These are phyloP conservation scores for Xylaria sp. DNA, from an alignment of 2,329 filamentous ascomycete genomes.

Conservation along the genomic window DNA sequence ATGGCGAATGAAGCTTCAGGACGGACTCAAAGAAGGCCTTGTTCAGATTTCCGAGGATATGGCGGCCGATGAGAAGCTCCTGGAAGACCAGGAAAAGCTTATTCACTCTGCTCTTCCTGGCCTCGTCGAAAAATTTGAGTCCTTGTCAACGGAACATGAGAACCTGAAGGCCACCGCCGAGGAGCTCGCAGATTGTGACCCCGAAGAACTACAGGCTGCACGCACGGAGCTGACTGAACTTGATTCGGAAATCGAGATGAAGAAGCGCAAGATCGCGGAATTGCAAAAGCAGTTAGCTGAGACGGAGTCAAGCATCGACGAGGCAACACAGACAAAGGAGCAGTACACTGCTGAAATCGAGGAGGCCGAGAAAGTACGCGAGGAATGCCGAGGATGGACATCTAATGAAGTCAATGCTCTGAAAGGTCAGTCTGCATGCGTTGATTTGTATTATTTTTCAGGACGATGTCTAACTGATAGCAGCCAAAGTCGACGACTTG, in stretches of 20 bases:
- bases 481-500: slow-evolving; percentile 60
- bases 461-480: slow-evolving; percentile 34
- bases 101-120: slow-evolving; percentile 63
- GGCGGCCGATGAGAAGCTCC: slow-evolving; percentile 61
- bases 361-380: slow-evolving; percentile 74
- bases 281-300: slow-evolving; percentile 62
- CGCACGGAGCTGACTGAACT: slow-evolving; percentile 61
- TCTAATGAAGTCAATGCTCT: slow-evolving; percentile 70
- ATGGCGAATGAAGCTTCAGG: slow-evolving; percentile 85
- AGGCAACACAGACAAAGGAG: slow-evolving; percentile 60
- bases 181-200: slow-evolving; percentile 74
- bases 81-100: slow-evolving; percentile 64
- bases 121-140: slow-evolving; percentile 55
- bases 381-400: slow-evolving; percentile 87
- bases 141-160: slow-evolving; percentile 58
- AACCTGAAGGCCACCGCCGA: slow-evolving; percentile 66
- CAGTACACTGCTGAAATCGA: slow-evolving; percentile 68
- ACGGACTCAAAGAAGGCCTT: slow-evolving; percentile 75
- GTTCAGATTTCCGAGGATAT: slow-evolving; percentile 71
- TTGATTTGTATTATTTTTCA: not conserved
- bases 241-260: slow-evolving; percentile 64
- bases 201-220: slow-evolving; percentile 68
- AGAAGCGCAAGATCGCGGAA: slow-evolving; percentile 60
- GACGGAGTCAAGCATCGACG: slow-evolving; percentile 59
- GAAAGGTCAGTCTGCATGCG: slow-evolving; percentile 54